phyloP scores from a whole-genome alignment of 345 rosid species.

The Excoecaria cochinchinensis region DNA sequence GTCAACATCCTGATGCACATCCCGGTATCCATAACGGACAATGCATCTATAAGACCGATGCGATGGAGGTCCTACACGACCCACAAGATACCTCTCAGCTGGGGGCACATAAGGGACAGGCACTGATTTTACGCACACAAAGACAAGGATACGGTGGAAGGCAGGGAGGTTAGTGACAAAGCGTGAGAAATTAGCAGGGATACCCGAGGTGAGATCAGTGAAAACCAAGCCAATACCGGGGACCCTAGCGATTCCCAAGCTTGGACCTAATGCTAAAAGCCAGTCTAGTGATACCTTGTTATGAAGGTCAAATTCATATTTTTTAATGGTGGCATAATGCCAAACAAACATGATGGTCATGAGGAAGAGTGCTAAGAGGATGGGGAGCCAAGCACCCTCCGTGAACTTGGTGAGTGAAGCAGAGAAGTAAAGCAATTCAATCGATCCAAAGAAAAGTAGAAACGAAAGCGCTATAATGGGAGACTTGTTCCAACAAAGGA shows the following conservation, averaged over 20 bases:
- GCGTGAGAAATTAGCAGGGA: conserved; percentile 97
- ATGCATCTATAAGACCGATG: conserved; percentile 92
- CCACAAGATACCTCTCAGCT: conserved; percentile 88
- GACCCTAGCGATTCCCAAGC: conserved; percentile 85
- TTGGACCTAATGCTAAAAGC: conserved; percentile 93
- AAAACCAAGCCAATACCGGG: conserved; percentile 95
- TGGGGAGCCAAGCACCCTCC: conserved; percentile 99
- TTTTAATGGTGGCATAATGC: conserved; percentile 91
- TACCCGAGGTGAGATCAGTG: conserved; percentile 90
- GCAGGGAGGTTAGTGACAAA: conserved; percentile 99
- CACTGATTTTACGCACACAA: conserved; percentile 90
- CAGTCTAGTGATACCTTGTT: conserved; percentile 96
- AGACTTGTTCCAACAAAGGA: conserved; percentile 92
- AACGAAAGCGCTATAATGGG: conserved; percentile 68
- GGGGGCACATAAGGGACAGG: conserved; percentile 88
- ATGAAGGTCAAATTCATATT: conserved; percentile 91
- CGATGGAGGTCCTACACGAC: conserved; percentile 86
- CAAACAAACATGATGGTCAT: conserved; percentile 93
- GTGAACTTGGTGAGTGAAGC: conserved; percentile 93
- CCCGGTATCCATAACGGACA: conserved; percentile 89
- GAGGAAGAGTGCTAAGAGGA: conserved; percentile 84
- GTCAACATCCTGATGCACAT: conserved; percentile 88
- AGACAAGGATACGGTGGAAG: conserved; percentile 84
- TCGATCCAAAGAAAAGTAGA: conserved; percentile 77
- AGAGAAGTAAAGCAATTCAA: conserved; percentile 94